Conservation (phyloP, 345 rosid genomes). For the sweet orange (Citrus sinensis) region DNA sequence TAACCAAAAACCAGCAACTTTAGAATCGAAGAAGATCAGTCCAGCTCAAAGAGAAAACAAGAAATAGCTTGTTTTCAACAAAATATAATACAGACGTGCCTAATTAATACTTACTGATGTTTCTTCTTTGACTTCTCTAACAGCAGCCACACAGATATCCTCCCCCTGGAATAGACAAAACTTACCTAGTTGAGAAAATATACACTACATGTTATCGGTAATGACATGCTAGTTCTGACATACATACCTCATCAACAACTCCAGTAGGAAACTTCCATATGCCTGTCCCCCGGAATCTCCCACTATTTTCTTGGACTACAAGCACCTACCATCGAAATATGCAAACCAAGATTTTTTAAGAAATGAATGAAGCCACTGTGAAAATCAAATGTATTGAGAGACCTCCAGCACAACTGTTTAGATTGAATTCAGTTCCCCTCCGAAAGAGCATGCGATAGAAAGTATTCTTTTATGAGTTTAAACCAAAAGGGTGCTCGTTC, state of each 20-base stretch:
- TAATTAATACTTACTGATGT: conserved; percentile 59
- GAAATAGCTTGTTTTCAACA: neutral
- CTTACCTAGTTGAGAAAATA: neutral
- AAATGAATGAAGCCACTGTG: neutral
- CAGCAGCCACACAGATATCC: conserved; percentile 66
- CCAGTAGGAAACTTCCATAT: conserved; percentile 92
- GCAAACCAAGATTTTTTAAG: neutral
- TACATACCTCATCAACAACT: conserved; percentile 64
- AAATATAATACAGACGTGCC: neutral
- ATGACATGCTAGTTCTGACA: neutral
- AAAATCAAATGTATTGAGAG: neutral
- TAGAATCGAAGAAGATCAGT: neutral
- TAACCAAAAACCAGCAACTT: conserved; percentile 1
- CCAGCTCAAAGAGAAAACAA: neutral
- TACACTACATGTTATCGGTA: neutral
- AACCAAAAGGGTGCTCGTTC: neutral
- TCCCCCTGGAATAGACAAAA: conserved; percentile 58
- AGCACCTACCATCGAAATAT: conserved; percentile 43
- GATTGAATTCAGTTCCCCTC: neutral
- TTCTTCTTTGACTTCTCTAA: conserved; percentile 94
- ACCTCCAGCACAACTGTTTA: neutral
- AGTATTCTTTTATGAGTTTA: neutral
- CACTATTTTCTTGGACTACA: conserved; percentile 78
- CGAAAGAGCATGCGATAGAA: neutral
- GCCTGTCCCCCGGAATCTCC: conserved; percentile 53